phyloP scores from a whole-genome alignment of 2,329 filamentous ascomycete genomes.

The Xylaria polymorpha region DNA sequence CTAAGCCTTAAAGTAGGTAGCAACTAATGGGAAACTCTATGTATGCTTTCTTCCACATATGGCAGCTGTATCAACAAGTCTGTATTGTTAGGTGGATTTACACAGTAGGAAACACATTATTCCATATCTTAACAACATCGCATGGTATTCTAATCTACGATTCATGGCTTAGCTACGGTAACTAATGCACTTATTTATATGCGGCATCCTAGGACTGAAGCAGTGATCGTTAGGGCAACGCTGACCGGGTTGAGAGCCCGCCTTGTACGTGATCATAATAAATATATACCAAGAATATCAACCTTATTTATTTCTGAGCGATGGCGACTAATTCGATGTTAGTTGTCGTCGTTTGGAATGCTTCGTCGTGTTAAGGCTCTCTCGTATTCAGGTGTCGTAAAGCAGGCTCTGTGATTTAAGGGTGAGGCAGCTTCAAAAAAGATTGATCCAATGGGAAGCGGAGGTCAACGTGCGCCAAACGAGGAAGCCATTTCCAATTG shows the following conservation, averaged over 20 bases:
- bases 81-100: neutral
- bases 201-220: neutral
- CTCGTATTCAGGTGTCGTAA: conserved; percentile 6
- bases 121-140: neutral
- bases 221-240: no score
- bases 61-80: neutral
- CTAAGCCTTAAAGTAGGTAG: neutral
- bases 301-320: neutral
- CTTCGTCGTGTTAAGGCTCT: neutral
- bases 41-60: neutral
- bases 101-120: neutral
- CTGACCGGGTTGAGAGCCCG: neutral
- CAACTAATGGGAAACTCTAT: neutral
- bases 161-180: neutral
- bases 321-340: neutral
- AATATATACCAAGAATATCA: neutral
- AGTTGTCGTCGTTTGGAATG: neutral
- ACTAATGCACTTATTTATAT: neutral
- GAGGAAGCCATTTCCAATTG: conserved; percentile 26
- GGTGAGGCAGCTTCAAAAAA: conserved; percentile 16
- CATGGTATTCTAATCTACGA: neutral
- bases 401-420: neutral
- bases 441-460: conserved; percentile 19
- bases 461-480: conserved; percentile 7
- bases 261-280: neutral